phyloP scores from a whole-genome alignment of 75 land plant species.

The Azolla pinnata region DNA sequence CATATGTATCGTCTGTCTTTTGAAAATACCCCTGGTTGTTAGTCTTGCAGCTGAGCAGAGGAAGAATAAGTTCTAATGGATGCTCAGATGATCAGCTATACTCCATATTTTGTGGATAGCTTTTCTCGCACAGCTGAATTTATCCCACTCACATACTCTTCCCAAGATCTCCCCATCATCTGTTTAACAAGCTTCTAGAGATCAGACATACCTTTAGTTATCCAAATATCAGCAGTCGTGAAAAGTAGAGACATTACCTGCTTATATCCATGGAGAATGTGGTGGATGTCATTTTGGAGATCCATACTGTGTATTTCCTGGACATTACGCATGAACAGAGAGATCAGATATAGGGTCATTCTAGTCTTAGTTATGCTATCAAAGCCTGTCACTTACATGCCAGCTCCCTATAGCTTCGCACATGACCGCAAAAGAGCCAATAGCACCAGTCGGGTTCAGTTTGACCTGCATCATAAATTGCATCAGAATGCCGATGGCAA shows the following conservation, averaged over 20 bases:
- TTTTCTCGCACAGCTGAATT: conserved; percentile 58
- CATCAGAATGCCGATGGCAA: no score
- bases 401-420: conserved; percentile 85
- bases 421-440: conserved; percentile 55
- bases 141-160: conserved; percentile 58
- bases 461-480: conserved; percentile 40
- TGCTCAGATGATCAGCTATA: neutral
- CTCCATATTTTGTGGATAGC: conserved; percentile 32
- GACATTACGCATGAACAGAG: neutral
- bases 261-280: conserved; percentile 81
- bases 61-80: neutral
- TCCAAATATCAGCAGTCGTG: neutral
- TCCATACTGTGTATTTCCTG: conserved; percentile 90
- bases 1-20: neutral
- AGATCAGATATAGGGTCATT: neutral
- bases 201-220: no score
- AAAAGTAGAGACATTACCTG: conserved; percentile 43
- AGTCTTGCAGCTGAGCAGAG: neutral
- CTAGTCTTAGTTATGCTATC: neutral
- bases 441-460: conserved; percentile 70
- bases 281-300: conserved; percentile 69
- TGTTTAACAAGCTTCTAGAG: no score
- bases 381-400: conserved; percentile 51
- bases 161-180: conserved; percentile 84
- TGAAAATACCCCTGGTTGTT: no score